Percentiles rank a stretch among this genome's conserved stretches.
These are phyloP conservation scores for Rosa hybrid DNA, from an alignment of 331 rosid genomes.

Conservation along the genomic window DNA sequence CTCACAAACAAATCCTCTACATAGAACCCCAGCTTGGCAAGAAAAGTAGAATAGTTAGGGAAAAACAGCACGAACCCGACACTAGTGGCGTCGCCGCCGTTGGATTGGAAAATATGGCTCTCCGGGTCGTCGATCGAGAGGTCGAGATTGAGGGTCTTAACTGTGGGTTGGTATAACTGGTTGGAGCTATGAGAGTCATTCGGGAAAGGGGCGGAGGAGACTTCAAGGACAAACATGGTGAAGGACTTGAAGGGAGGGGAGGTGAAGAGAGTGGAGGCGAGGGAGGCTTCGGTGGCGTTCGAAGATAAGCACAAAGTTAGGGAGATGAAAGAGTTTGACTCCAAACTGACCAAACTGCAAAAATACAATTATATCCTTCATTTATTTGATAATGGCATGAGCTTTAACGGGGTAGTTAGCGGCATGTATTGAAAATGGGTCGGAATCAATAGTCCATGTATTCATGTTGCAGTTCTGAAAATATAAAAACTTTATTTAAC, in stretches of 20 bases:
- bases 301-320: no score
- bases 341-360: no score
- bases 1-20: conserved; percentile 75
- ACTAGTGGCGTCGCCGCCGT: conserved; percentile 18
- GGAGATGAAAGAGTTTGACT: no score
- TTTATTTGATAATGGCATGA: no score
- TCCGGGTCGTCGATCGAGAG: conserved; percentile 64
- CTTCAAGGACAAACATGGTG: conserved; percentile 76
- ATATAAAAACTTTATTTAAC: no score
- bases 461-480: no score
- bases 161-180: conserved; percentile 37
- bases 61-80: conserved; percentile 79
- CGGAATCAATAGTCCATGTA: no score
- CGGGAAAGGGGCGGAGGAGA: conserved; percentile 52
- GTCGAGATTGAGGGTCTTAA: conserved; percentile 37
- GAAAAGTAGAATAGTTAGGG: conserved; percentile 61
- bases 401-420: no score
- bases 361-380: no score
- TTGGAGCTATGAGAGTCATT: conserved; percentile 3
- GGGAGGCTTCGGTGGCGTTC: conserved; percentile 76
- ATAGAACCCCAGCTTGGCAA: conserved; percentile 70
- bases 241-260: conserved; percentile 67
- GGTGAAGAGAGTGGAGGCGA: conserved; percentile 64
- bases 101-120: conserved; percentile 34
- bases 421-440: no score